phyloP scores from a whole-genome alignment of 169 alveolate species.

The Hammondia hammondi region DNA sequence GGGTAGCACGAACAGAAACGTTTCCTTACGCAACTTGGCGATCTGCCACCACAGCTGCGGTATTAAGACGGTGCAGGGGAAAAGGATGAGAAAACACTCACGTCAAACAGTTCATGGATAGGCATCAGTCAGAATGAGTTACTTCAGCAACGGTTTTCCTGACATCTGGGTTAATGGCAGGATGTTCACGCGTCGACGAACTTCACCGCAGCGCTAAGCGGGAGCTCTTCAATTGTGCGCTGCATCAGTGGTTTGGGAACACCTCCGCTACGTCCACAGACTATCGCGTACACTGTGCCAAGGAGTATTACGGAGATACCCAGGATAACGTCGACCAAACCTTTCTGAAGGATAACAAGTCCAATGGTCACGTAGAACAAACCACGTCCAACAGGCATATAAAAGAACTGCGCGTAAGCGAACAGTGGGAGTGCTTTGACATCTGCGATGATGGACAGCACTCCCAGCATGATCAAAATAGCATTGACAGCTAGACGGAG shows the following conservation, averaged over 20 bases:
- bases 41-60: too few relatives aligned
- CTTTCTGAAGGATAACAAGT: not conserved
- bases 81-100: too few relatives aligned
- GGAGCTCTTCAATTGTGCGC: not conserved
- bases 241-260: conserved; percentile 1
- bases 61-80: too few relatives aligned
- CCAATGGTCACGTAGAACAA: not conserved
- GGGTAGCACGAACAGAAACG: too few relatives aligned
- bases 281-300: not conserved
- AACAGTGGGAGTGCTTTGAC: not conserved
- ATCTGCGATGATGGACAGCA: conserved; percentile 10
- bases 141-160: too few relatives aligned
- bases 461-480: not conserved
- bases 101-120: too few relatives aligned
- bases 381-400: not conserved
- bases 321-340: not conserved
- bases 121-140: too few relatives aligned
- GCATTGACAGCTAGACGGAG: not conserved
- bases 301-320: not conserved
- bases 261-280: not conserved
- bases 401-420: not conserved
- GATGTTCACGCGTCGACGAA: not conserved
- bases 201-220: not conserved
- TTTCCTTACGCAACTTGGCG: too few relatives aligned
- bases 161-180: not conserved